phyloP scores from a whole-genome alignment of 805 yeast genomes.

The Barnettozyma pratensis region DNA sequence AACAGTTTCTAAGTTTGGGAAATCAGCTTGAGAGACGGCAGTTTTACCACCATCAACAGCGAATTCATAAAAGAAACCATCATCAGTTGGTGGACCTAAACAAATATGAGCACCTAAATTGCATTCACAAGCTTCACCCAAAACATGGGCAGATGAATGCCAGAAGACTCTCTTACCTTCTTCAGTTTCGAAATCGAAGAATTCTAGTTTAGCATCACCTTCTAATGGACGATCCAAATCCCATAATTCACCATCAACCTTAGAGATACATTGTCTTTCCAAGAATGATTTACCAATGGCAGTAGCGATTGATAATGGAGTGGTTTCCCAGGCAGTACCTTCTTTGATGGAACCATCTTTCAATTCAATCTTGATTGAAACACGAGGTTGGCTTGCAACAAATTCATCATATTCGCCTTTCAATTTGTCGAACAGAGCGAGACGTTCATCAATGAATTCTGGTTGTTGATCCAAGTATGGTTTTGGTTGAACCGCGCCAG shows the following conservation, averaged over 20 bases:
- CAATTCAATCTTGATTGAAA: slow-evolving; percentile 70
- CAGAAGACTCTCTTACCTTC: slow-evolving; percentile 96
- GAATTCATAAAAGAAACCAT: slow-evolving; percentile 97
- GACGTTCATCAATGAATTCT: slow-evolving; percentile 75
- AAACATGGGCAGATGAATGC: slow-evolving; percentile 98
- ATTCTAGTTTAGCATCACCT: slow-evolving; percentile 59
- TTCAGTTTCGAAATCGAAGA: slow-evolving; percentile 86
- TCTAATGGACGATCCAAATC: slow-evolving; percentile 94
- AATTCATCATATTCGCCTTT: slow-evolving; percentile 73
- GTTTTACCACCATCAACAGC: slow-evolving; percentile 72
- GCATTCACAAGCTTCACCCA: slow-evolving; percentile 98
- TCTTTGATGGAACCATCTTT: slow-evolving; percentile 79
- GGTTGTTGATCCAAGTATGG: slow-evolving; percentile 71
- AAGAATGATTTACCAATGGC: slow-evolving; percentile 80
- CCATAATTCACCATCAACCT: slow-evolving; percentile 89
- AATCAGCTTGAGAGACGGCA: slow-evolving; percentile 77
- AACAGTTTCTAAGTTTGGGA: slow-evolving; percentile 75
- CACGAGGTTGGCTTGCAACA: slow-evolving; percentile 55
- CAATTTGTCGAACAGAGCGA: slow-evolving; percentile 71
- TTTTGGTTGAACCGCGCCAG: slow-evolving; percentile 28
- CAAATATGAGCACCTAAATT: slow-evolving; percentile 91
- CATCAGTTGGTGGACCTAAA: slow-evolving; percentile 95
- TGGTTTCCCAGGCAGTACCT: slow-evolving; percentile 84
- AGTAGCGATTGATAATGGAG: slow-evolving; percentile 82
- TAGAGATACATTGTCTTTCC: slow-evolving; percentile 87